Evolutionary conservation across 116 monocot species (phyloP), one percentile per base, ranked within the genome.

Genomic region (Iris pallida): DNA sequence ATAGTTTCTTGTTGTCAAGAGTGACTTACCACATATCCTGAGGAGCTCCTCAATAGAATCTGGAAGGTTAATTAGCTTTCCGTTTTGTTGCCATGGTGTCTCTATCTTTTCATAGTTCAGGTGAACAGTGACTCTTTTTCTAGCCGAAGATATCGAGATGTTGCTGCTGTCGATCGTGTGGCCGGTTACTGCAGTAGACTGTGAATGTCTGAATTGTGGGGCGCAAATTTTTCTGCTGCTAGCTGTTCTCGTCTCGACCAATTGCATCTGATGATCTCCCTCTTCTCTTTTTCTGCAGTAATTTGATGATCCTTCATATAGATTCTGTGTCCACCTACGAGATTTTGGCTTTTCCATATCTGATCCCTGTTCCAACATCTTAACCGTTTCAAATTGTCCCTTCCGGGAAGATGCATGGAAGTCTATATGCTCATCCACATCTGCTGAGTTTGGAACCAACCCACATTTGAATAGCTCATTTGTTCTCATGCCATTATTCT

Each of bases 41-140:
- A 83, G 42, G 17, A 88, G 83, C 67, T 88, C 87, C 52, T 88
- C 83, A 13, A 88, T 14, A 48, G 87, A 78, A 64, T 53, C 57
- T 72, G 87, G 87, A 18, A 83, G 71, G 58, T 57, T 78, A 61
- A 88, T 83, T 52, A 88, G 64, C 71, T 88, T 88, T 45, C 66
- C 72, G 16, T 40, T 58, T 7, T 80, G 78, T 55, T 60, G 51
- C 53, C 13, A 52, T 48, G 71, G 45, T 18, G 7, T 63, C 20
- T 10, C 8, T 42, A 47, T 53, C 65, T 46, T 72, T 59, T 47
- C 42, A 16, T 55, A 43, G 57, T 51, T 18, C 54, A 78, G 57
- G 19, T 83, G 77, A 62, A 88, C 72, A 2, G 75, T 83, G 63
- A 88, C 81, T 67, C 87, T 88, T 78, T 73, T 83, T 10, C 8